Evolutionary conservation across 345 rosid genomes (phyloP), one percentile per base, ranked within the genome.

Genomic region (Nasturtium officinale): DNA sequence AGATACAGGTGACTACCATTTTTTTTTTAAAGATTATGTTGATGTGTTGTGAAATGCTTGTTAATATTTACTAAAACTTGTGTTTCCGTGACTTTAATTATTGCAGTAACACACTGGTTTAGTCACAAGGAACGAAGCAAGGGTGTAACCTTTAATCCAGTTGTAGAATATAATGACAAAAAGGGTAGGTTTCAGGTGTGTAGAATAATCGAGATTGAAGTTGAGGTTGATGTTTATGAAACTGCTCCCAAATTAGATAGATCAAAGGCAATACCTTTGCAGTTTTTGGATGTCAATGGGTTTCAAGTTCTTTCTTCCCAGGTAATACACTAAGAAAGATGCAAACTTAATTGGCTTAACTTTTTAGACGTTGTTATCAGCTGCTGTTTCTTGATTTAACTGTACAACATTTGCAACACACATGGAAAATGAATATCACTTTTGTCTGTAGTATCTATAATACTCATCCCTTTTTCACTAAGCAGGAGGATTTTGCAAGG

Each of bases 181-280:
- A 47, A 26, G 9, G 7, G 51, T 29, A 66, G 72, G 7, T 57
- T 75, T 82, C 71, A 84, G 72, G 82, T 77, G 30, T 82, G 86
- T 73, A 92, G 88, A 65, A 75, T 82, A 5, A 78, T 86, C 60
- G 42, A 86, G 4, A 65, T 91, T 57, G 91, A 84, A 78, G 90
- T 83, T 62, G 87, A 86, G 79, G 84, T 91, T 58, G 3, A 20
- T 18, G 15, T 28, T 30, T 18, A 12, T 57, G 46, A 29, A 45
- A 29, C 6, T 56, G 8, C 5, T 18, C 25, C 26, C 4, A 25
- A n/a, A n/a, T 9, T n/a, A 9, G 12, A 54, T 26, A 13, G 13
- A 4, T 2, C 35, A 1, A 16, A 48, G 9, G 69, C 6, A 42
- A 42, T n/a, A n/a, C n/a, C n/a, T n/a, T n/a, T n/a, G n/a, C n/a